Percentiles rank a stretch among this genome's conserved stretches.
phyloP scores from a whole-genome alignment of 2,329 filamentous ascomycete genomes.

The Alternaria gaisen region DNA sequence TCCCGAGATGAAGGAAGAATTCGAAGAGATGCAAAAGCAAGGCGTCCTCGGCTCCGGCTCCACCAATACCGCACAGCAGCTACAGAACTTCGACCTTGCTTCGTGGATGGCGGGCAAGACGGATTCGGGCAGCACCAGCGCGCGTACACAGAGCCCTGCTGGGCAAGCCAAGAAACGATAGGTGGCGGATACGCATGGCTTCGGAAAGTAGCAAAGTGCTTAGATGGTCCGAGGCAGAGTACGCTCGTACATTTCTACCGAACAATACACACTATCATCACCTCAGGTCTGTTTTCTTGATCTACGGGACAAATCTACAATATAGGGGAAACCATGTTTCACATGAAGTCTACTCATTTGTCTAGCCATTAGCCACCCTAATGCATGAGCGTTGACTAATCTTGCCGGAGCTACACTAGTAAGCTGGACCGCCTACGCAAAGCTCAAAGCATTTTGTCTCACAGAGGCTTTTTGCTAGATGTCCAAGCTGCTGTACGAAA shows the following conservation, averaged over 20 bases:
- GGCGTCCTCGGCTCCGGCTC: constrained; percentile 64
- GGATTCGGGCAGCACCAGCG: constrained; percentile 28
- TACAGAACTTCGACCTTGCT: constrained; percentile 73
- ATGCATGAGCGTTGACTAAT: background rate
- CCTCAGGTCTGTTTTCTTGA: no score
- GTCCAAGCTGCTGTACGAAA: background rate
- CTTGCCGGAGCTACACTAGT: background rate
- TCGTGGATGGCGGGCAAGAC: constrained; percentile 71
- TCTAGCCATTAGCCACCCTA: background rate
- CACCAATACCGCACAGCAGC: constrained; percentile 57
- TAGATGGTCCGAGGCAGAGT: background rate
- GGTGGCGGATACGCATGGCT: background rate
- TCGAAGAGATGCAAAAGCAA: constrained; percentile 86
- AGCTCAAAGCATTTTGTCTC: background rate
- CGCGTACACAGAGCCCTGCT: constrained; percentile 42
- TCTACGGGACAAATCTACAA: no score
- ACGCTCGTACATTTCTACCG: background rate
- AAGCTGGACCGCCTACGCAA: background rate
- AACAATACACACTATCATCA: constrained; percentile 1
- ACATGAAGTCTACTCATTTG: background rate
- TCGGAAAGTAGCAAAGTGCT: background rate
- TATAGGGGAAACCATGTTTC: no score
- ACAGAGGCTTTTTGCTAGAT: background rate
- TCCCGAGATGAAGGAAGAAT: constrained; percentile 91
- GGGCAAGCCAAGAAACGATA: constrained; percentile 36